Evolutionary conservation across 2,329 filamentous ascomycete genomes (phyloP).

Genomic region (Harringtonia lauricola): DNA sequence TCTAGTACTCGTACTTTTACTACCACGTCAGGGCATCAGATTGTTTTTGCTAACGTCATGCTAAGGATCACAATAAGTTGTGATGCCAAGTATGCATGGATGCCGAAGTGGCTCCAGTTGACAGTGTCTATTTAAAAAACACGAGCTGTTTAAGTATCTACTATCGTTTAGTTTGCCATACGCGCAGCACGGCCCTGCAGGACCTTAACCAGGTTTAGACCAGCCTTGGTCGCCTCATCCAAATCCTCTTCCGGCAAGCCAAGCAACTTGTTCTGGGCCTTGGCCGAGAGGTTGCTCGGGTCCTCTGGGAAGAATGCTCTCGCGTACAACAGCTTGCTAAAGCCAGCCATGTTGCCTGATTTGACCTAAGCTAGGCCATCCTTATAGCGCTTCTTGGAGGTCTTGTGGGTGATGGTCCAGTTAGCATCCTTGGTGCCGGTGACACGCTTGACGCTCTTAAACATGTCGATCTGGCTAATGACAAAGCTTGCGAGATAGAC

Average conservation of each 20-base stretch:
- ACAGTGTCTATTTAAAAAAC: background rate
- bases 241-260: slow-evolving; percentile 11
- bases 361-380: slow-evolving; percentile 33
- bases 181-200: background rate
- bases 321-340: slow-evolving; percentile 36
- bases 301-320: slow-evolving; percentile 38
- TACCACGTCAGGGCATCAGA: no score
- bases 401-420: slow-evolving; percentile 43
- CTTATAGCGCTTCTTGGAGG: slow-evolving; percentile 31
- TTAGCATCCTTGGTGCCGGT: slow-evolving; percentile 42
- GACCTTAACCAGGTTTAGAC: background rate
- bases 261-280: slow-evolving; percentile 3
- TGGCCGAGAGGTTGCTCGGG: slow-evolving; percentile 17
- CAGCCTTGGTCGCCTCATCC: slow-evolving; percentile 10
- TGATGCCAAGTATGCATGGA: background rate
- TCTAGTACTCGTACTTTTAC: no score
- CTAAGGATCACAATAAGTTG: no score
- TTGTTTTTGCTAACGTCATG: background rate
- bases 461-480: slow-evolving; percentile 51
- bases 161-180: background rate
- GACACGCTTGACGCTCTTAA: slow-evolving; percentile 45
- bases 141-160: background rate
- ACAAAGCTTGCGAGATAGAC: slow-evolving; percentile 47
- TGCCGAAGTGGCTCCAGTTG: background rate
- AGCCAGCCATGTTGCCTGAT: slow-evolving; percentile 22